Evolutionary conservation across 2,329 filamentous ascomycete genomes (phyloP), one percentile per base, ranked within the genome.

Genomic region (Fusarium anguioides): DNA sequence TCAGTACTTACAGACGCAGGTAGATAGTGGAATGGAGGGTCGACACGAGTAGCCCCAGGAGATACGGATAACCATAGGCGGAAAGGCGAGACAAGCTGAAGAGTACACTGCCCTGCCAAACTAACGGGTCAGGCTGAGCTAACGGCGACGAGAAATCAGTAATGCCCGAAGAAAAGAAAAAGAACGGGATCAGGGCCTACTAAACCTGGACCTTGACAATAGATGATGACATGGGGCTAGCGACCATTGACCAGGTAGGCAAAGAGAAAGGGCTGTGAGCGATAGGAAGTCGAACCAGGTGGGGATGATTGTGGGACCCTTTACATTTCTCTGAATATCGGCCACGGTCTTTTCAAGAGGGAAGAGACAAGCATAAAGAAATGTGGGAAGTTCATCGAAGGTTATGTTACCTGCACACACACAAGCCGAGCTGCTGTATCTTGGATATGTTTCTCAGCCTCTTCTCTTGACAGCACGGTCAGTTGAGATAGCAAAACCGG

Each of bases 281-380:
- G 54, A 70, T 66, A 66, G 61, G 50, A 60, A 68, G 66, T 52
- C 55, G 53, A 62, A 47, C 56, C 56, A 53, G 60, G 68, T 65
- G 68, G 68, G n/a, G 54, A 60, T 44, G 10, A 26, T 7, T 31
- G 27, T 49, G 41, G 64, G 66, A 57, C 63, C 62, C 57, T 69
- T 68, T 63, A 54, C 63, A 39, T 63, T 33, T 54, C 44, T 54
- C 15, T 33, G 3, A 17, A 33, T 33, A 33, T 33, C 15, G 15
- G 31, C 12, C 31, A 46, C 33, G 23, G 37, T 44, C 61, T 54
- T 41, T n/a, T 39, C 20, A 37, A 44, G 50, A 60, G 51, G 53
- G 52, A 45, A 57, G 54, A 60, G 53, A 29, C 36, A 27, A 49
- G 31, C 44, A 55, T 36, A 62, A 52, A 66, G 40, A 66, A 52